Evolutionary conservation across 768 basidiomycete genomes (phyloP), one percentile per base, ranked within the genome.

Genomic region (Naematelia encephala): DNA sequence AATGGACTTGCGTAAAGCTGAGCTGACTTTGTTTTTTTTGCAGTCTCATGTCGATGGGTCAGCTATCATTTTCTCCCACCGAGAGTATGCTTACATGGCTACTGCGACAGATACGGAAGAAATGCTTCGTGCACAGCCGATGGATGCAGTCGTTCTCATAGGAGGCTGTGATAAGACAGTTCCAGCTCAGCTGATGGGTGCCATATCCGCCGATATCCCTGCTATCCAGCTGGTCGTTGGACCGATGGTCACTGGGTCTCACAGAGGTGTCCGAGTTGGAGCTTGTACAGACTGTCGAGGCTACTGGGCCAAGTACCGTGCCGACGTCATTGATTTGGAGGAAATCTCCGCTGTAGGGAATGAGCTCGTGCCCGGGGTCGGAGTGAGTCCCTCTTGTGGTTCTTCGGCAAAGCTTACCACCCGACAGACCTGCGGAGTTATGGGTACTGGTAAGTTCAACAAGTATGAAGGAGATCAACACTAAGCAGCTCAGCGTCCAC

Each of bases 121-220:
- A 57, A 70, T 73, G 67, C 63, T 73, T 26, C 50, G 53, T 12
- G 71, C 71, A 11, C 61, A 66, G 29, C 71, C 71, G 5, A 71
- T 70, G 64, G 72, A 74, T 46, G 66, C 67, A 4, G 70, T 72
- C 5, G 63, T 74, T 22, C 59, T 59, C 4, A 56, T 68, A 13
- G 66, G 66, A 0, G 66, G 66, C n/a, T 66, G 69, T 48, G 69
- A 71, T 30, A 67, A 73, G 61, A 71, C 71, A 21, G 71, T 73
- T n/a, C 72, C 72, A 13, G 72, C 72, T 3, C 64, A 68, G 45
- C 64, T 74, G 16, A 74, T 74, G 72, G 72, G 68, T 1, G 63
- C 61, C 22, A 61, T 72, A 10, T 64, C 67, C 12, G 72, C 71
- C 2, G 62, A 70, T 45, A 54, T 62, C 10, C 71, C 71, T 0